These are phyloP conservation scores for Pseudofabraea citricarpa DNA, from an alignment of 2,329 filamentous ascomycete genomes.

Conservation along the genomic window DNA sequence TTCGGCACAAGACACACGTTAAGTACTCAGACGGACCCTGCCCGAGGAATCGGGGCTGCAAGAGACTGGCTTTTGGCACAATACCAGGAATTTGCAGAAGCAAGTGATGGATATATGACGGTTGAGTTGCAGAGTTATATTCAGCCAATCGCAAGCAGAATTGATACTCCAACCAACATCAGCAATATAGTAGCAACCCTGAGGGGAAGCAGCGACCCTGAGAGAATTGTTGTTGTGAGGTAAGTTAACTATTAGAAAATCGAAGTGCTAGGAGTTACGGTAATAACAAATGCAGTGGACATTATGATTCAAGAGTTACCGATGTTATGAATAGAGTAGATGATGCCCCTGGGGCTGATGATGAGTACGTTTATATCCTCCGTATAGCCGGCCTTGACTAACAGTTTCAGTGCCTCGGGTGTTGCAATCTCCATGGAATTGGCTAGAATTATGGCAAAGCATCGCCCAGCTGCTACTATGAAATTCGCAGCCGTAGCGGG, in stretches of 20 bases:
- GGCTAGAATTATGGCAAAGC: conserved; percentile 44
- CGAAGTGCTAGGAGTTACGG: too few species aligned
- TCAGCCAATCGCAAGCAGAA: conserved; percentile 40
- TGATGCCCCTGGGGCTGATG: conserved; percentile 52
- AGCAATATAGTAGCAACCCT: conserved; percentile 48
- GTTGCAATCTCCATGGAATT: conserved; percentile 52
- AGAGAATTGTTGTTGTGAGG: conserved; percentile 47
- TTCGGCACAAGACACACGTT: conserved; percentile 55
- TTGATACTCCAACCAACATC: conserved; percentile 46
- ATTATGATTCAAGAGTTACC: conserved; percentile 49
- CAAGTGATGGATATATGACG: conserved; percentile 43
- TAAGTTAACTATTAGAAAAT: too few species aligned
- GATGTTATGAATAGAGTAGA: conserved; percentile 45
- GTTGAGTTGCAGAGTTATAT: conserved; percentile 47
- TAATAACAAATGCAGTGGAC: too few species aligned
- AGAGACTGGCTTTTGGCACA: conserved; percentile 50
- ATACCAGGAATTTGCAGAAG: conserved; percentile 41
- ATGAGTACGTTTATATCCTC: conserved; percentile 32
- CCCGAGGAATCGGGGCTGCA: conserved; percentile 50
- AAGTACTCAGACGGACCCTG: conserved; percentile 44
- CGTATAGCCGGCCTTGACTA: background rate
- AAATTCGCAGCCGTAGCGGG: conserved; percentile 52
- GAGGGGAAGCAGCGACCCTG: conserved; percentile 41
- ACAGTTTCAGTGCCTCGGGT: conserved; percentile 35
- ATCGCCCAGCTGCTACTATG: conserved; percentile 44